Evolutionary conservation across 164 flowering plant species (phyloP).

Genomic region (Aristolochia fimbriata): DNA sequence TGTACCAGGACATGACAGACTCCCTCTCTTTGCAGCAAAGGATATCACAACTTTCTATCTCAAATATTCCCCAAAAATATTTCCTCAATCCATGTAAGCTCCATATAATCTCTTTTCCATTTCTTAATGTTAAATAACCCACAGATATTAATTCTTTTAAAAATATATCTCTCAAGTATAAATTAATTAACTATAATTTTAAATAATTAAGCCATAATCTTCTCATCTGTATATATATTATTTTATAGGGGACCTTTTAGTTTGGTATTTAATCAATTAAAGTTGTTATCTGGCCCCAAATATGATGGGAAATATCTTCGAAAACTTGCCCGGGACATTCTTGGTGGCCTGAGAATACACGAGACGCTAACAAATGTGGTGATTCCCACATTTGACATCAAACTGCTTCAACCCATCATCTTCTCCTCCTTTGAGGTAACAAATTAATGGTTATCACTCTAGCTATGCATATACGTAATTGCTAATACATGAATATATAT

Average conservation of each 20-base stretch:
- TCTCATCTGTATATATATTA: too few relatives aligned
- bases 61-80: constrained; percentile 7
- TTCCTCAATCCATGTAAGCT: constrained; percentile 5
- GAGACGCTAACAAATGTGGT: constrained; percentile 7
- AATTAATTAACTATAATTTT: too few relatives aligned
- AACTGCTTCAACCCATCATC: constrained; percentile 8
- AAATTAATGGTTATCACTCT: background rate
- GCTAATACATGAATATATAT: too few relatives aligned
- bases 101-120: background rate
- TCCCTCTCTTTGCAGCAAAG: constrained; percentile 9
- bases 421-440: constrained; percentile 10
- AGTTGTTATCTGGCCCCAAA: constrained; percentile 9
- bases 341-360: constrained; percentile 5
- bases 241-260: constrained; percentile 18
- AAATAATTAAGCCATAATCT: too few relatives aligned
- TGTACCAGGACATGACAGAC: constrained; percentile 6
- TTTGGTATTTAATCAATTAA: background rate
- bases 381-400: constrained; percentile 5
- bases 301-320: constrained; percentile 13
- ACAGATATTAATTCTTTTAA: too few relatives aligned
- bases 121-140: too few relatives aligned
- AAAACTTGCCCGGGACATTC: background rate
- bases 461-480: background rate
- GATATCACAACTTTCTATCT: constrained; percentile 10
- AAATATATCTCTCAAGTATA: too few relatives aligned